These are phyloP conservation scores for Penicillium sp. DNA, from an alignment of 2,329 filamentous ascomycete genomes.

Conservation along the genomic window DNA sequence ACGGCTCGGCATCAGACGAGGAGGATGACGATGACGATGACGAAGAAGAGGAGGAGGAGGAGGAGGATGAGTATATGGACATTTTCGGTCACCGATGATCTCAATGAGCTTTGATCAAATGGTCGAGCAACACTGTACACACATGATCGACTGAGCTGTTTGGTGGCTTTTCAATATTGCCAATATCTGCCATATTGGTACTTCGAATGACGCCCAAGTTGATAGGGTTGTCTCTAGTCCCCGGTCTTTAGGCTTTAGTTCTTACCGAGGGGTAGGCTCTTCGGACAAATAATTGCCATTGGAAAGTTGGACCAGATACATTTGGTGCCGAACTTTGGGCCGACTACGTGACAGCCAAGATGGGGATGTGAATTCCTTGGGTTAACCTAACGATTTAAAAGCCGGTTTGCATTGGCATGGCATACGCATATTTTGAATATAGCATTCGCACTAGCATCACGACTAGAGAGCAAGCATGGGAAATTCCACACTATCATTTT, in stretches of 20 bases:
- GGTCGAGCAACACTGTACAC: background rate
- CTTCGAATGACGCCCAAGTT: background rate
- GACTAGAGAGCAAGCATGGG: slow-evolving; percentile 4
- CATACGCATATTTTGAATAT: slow-evolving; percentile 10
- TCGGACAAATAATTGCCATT: background rate
- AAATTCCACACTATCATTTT: background rate
- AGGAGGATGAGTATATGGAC: slow-evolving; percentile 3
- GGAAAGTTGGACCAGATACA: background rate
- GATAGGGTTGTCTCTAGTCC: background rate
- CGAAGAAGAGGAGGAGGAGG: slow-evolving; percentile 1
- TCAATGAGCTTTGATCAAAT: background rate
- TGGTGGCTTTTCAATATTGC: background rate
- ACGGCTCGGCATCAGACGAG: slow-evolving; percentile 37
- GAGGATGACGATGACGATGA: slow-evolving; percentile 48
- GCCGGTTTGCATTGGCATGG: slow-evolving; percentile 1
- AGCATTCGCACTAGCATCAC: slow-evolving; percentile 12
- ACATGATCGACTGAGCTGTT: background rate
- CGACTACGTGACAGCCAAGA: background rate
- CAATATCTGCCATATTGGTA: background rate
- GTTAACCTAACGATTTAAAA: background rate
- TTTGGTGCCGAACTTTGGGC: background rate
- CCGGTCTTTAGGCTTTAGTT: background rate
- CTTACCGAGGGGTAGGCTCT: background rate
- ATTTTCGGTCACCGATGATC: slow-evolving; percentile 52
- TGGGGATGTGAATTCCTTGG: background rate